Base-by-base conservation (phyloP, 345 rosid species). In the Pugionium cornutum region DNA sequence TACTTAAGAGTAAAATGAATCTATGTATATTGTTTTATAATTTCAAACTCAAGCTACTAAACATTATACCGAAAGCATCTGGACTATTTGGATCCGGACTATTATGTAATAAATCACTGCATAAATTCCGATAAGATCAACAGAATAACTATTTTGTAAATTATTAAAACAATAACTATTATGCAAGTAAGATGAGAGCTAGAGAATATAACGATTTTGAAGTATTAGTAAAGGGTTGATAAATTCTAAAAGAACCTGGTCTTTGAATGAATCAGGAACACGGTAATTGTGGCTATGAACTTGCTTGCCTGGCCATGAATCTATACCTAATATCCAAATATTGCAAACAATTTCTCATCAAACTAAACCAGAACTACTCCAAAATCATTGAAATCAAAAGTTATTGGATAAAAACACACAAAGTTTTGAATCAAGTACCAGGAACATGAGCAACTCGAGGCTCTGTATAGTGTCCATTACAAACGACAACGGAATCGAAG, bases 251-350 rank as follows among this genome's bases (percentile, higher is more conserved):
- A 52, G 79, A 82, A 62, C 82, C 86, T 3, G 92, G 87, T 61
- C 68, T 60, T 51, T 35, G 69, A 81, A 87, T 37, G 82, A 83
- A 50, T 58, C 56, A 1, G 94, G 91, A 58, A 68, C 55, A 29
- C 98, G 84, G 42, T 92, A 89, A 49, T 79, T 92, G 77, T 89
- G 97, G 75, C 98, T 87, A 73, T 92, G 90, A 59, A 86, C 64
- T 66, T 89, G 96, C 86, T 84, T 89, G 43, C 98, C 97, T 0
- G 94, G 98, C 98, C 98, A 92, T 49, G 69, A 58, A 56, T 78
- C 69, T 36, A 87, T 78, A 29, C 97, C 98, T 87, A 71, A 9
- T 62, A 40, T 11, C 10, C 36, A 35, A 53, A n/a, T 29, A 37
- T 52, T n/a, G 25, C 41, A 36, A 39, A 32, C 4, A 11, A 46